Evolutionary conservation across 2,329 filamentous ascomycete species (phyloP), one percentile per base, ranked within the genome.

Genomic region (Cryphonectria nitschkei): DNA sequence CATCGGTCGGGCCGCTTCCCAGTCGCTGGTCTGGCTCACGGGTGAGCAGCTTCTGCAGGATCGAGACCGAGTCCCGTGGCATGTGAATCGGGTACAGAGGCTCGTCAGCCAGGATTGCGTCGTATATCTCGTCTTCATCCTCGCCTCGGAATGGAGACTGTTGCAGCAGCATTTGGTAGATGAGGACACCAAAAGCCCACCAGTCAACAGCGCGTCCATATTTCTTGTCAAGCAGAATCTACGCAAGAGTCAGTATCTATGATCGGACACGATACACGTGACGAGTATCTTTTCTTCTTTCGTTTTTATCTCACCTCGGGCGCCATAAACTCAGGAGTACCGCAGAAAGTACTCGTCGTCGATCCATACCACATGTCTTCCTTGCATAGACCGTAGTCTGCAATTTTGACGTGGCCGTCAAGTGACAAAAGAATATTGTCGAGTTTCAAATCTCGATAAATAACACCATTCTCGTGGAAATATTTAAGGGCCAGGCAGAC

Each of bases 361-460:
- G 93, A 95, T 60, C 94, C 94, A 79, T 97, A 99, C 95, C 95
- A 99, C 96, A 99, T 99, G 77, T 99, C 95, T 80, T 99, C 96
- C 83, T 99, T 99, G 85, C 97, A 99, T 65, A 99, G 89, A 89
- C 96, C 96, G 80, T 97, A 99, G 87, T 99, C 96, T 68, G 89
- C 96, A 85, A 99, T 94, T 87, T 98, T 98, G 85, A 99, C 97
- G 81, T 99, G 96, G 37, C 96, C 96, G 78, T 99, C 96, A 62
- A 97, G 86, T 1, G 94, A 97, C 77, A 99, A 85, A 63, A 99
- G 87, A 79, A 99, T 99, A 80, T 99, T 91, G 81, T 91, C 89
- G 9, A 94, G 92, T 84, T 99, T 99, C 79, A 99, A 83, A 84
- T 99, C 96, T 83, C 96, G 93, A 82, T 99, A 99, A 76, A 99